Evolutionary conservation across 1,284 basidiomycete genomes (phyloP).

Genomic region (Ustilago sp.): DNA sequence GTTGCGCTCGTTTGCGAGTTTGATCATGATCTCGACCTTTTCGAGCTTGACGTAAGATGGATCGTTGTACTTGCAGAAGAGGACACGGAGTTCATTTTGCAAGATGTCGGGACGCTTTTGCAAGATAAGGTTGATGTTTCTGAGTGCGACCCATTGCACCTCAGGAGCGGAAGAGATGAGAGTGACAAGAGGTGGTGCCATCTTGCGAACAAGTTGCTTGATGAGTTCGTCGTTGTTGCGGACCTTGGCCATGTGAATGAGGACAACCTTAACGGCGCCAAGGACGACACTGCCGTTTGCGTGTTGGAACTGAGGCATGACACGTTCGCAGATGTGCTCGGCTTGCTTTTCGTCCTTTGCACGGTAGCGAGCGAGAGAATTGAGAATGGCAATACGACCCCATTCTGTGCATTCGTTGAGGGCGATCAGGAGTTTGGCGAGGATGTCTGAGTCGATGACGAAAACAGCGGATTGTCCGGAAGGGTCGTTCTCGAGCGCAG

Average conservation of each 20-base stretch:
- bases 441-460: conserved; percentile 81
- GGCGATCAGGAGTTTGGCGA: conserved; percentile 91
- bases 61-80: conserved; percentile 99
- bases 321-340: conserved; percentile 98
- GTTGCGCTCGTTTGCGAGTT: conserved; percentile 89
- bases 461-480: conserved; percentile 75
- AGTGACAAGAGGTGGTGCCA: conserved; percentile 90
- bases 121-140: conserved; percentile 94
- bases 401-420: conserved; percentile 99
- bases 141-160: conserved; percentile 94
- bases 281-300: conserved; percentile 94
- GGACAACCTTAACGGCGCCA: conserved; percentile 94
- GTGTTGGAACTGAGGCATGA: conserved; percentile 98
- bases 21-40: conserved; percentile 98
- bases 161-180: conserved; percentile 75
- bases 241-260: conserved; percentile 74
- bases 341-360: conserved; percentile 86
- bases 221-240: conserved; percentile 84
- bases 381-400: conserved; percentile 93
- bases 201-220: conserved; percentile 89
- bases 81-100: conserved; percentile 95
- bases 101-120: conserved; percentile 91
- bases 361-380: conserved; percentile 84
- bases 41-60: conserved; percentile 98
- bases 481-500: conserved; percentile 57